Evolutionary conservation across 768 basidiomycete genomes (phyloP), one percentile per base, ranked within the genome.

Genomic region (Agrocybe chaxingu): DNA sequence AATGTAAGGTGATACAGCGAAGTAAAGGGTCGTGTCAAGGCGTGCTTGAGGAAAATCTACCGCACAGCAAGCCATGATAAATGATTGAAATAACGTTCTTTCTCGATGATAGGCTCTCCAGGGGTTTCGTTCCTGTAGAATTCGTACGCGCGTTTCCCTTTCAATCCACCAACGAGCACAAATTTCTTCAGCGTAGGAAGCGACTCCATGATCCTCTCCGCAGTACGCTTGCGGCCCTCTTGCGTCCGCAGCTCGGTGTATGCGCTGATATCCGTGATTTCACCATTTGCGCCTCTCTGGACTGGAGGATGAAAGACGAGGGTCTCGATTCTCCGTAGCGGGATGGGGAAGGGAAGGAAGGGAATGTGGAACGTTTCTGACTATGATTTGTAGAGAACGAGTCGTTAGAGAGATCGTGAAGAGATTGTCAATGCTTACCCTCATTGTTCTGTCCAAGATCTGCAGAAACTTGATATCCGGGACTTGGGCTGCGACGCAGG

Each of bases 391-490:
- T 30, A 29, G 19, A 9, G 24, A 30, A 13, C 37, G 8, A 10
- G 36, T 13, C 5, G 44, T 32, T 32, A 42, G 8, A 43, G n/a
- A 6, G 24, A 45, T 16, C 16, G 16, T 16, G 16, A 32, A 45
- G 9, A 38, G 45, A 18, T 9, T 7, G n/a, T 19, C 33, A 49
- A 42, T n/a, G 49, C 57, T 48, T 46, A 62, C 61, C 36, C 40
- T 55, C 8, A 49, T 52, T 3, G 57, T 57, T 35, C 54, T 52
- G 38, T 64, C 63, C 50, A 62, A 40, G 19, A 64, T 52, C 44
- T 53, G 49, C 8, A 64, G 49, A 38, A 60, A 62, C 31, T 59
- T 60, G 32, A 64, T 30, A 16, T 58, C 54, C 12, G 63, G 63
- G 18, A 59, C 36, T 29, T 64, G 56, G 1, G 53, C 50, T 8